phyloP scores from a whole-genome alignment of 1,139 yeast species.

The Magnusiomyces sp. region DNA sequence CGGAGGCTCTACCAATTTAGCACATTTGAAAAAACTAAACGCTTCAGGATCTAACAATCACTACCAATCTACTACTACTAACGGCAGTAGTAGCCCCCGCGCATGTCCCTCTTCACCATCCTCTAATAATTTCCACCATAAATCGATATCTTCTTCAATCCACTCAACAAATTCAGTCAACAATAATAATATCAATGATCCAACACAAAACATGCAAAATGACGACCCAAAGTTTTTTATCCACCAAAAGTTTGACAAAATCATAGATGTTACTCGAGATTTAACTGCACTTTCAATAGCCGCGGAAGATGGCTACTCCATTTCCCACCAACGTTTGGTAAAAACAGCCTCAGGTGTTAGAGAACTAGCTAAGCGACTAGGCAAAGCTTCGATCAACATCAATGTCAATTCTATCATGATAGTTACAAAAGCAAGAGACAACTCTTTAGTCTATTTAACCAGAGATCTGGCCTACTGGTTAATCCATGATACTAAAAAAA shows the following conservation, averaged over 20 bases:
- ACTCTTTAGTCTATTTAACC: constrained; percentile 62
- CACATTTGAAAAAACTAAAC: too few species aligned
- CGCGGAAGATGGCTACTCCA: constrained; percentile 14
- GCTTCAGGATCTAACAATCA: too few species aligned
- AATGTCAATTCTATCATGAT: constrained; percentile 65
- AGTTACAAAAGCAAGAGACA: constrained; percentile 80
- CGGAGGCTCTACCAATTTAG: too few species aligned
- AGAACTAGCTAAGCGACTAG: constrained; percentile 63
- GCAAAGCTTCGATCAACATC: constrained; percentile 64
- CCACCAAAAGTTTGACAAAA: constrained; percentile 23
- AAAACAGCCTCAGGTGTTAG: constrained; percentile 85
- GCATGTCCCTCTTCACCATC: not conserved
- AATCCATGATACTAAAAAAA: constrained; percentile 28
- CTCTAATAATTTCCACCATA: not conserved
- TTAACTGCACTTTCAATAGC: constrained; percentile 19
- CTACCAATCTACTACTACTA: too few species aligned
- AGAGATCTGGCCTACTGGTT: constrained; percentile 76
- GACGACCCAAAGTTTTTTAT: constrained; percentile 12
- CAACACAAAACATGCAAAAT: not conserved
- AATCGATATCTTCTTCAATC: not conserved
- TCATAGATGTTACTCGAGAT: constrained; percentile 19
- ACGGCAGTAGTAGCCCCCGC: not conserved
- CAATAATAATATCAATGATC: not conserved
- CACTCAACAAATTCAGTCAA: not conserved
- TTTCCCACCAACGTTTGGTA: constrained; percentile 29